Evolutionary conservation across 257 asterid genomes (phyloP).

Genomic region (Solanum commersonii): DNA sequence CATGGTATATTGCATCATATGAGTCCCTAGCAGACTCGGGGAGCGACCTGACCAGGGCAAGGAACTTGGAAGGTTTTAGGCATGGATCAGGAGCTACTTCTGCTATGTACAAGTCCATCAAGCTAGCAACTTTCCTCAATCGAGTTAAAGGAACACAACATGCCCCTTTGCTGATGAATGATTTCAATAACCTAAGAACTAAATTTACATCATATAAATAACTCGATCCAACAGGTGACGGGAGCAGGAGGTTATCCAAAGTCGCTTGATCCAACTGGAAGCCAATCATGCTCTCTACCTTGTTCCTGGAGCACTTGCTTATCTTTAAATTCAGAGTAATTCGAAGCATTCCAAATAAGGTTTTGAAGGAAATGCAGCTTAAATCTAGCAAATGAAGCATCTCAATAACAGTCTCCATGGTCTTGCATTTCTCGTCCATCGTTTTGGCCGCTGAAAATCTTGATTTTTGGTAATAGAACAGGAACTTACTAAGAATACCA

Average conservation of each 20-base stretch:
- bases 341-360: slow-evolving; percentile 55
- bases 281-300: slow-evolving; percentile 67
- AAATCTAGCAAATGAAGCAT: slow-evolving; percentile 49
- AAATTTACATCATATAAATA: slow-evolving; percentile 64
- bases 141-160: slow-evolving; percentile 58
- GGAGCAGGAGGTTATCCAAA: slow-evolving; percentile 61
- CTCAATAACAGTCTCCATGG: slow-evolving; percentile 40
- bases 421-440: slow-evolving; percentile 25
- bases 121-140: slow-evolving; percentile 40
- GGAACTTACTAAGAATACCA: slow-evolving; percentile 44
- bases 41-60: slow-evolving; percentile 40
- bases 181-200: slow-evolving; percentile 46
- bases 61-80: slow-evolving; percentile 54
- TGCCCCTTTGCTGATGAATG: slow-evolving; percentile 48
- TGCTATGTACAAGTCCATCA: slow-evolving; percentile 58
- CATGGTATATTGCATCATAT: slow-evolving; percentile 48
- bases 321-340: slow-evolving; percentile 23
- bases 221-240: slow-evolving; percentile 41
- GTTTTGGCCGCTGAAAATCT: slow-evolving; percentile 23
- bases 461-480: slow-evolving; percentile 62
- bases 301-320: slow-evolving; percentile 28
- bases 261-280: slow-evolving; percentile 50
- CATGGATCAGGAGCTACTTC: slow-evolving; percentile 86
- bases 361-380: slow-evolving; percentile 41
- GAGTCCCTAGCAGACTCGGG: slow-evolving; percentile 71